Conservation (phyloP, 805 yeast genomes). For the Dipodascus albidus region DNA sequence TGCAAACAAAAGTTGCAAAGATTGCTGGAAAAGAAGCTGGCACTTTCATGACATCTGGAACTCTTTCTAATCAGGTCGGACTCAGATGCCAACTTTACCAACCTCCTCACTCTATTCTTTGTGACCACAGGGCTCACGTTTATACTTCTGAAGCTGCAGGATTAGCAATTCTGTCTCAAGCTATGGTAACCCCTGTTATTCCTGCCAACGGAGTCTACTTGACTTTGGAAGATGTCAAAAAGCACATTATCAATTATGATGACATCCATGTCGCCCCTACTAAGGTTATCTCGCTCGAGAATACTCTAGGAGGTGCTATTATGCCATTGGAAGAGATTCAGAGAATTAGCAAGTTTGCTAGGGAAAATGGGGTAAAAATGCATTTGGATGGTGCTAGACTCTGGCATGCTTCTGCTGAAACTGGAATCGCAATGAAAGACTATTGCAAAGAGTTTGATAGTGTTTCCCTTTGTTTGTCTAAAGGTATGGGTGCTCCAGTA, state of each 20-base stretch:
- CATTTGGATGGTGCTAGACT: slow-evolving; percentile 95
- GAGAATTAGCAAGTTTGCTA: slow-evolving; percentile 61
- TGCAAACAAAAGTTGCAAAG: slow-evolving; percentile 54
- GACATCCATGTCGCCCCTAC: slow-evolving; percentile 89
- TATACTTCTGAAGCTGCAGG: slow-evolving; percentile 87
- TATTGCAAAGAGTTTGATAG: slow-evolving; percentile 74
- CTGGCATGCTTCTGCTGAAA: slow-evolving; percentile 78
- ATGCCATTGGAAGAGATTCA: slow-evolving; percentile 70
- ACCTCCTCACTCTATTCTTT: slow-evolving; percentile 77
- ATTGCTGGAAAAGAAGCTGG: slow-evolving; percentile 76
- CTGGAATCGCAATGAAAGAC: slow-evolving; percentile 55
- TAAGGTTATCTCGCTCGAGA: slow-evolving; percentile 70
- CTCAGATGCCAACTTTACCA: slow-evolving; percentile 61
- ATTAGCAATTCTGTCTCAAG: slow-evolving; percentile 76
- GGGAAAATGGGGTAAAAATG: slow-evolving; percentile 42
- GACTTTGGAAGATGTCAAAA: slow-evolving; percentile 68
- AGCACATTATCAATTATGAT: slow-evolving; percentile 58
- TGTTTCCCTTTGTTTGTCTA: slow-evolving; percentile 81
- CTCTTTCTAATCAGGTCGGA: slow-evolving; percentile 82
- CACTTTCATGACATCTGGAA: slow-evolving; percentile 77
- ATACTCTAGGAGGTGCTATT: slow-evolving; percentile 75
- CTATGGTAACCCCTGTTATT: slow-evolving; percentile 76
- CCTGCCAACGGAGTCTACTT: slow-evolving; percentile 69
- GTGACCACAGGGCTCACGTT: slow-evolving; percentile 81
- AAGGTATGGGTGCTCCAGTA: slow-evolving; percentile 87